phyloP scores from a whole-genome alignment of 441 rosid genomes.

The California macrophylla region DNA sequence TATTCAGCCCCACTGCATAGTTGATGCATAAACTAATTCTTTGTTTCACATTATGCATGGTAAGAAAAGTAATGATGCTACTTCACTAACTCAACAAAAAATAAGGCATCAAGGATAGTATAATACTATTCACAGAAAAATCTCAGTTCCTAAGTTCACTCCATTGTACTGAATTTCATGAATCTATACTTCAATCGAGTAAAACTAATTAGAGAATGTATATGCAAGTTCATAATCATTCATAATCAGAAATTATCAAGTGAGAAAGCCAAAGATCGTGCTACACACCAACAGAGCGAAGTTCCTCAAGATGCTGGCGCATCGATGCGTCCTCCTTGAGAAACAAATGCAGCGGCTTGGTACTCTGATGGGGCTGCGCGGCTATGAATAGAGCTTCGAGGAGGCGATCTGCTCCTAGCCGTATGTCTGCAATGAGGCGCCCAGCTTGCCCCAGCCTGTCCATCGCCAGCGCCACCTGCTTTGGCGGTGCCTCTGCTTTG shows the following conservation, averaged over 20 bases:
- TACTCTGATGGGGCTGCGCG: slow-evolving; percentile 55
- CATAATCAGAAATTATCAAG: not conserved
- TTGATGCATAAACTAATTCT: not conserved
- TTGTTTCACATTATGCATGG: not conserved
- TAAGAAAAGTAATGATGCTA: not conserved
- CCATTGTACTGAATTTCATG: not conserved
- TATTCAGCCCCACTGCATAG: not conserved
- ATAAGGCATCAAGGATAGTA: too few species aligned
- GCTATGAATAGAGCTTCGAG: slow-evolving; percentile 73
- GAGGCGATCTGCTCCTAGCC: slow-evolving; percentile 84
- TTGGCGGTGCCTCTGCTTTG: slow-evolving; percentile 73
- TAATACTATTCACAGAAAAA: too few species aligned
- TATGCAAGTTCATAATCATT: too few species aligned
- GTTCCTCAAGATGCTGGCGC: slow-evolving; percentile 81
- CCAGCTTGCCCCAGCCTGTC: slow-evolving; percentile 84
- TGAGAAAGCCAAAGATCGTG: not conserved
- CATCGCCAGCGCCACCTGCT: slow-evolving; percentile 90
- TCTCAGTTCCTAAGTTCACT: not conserved
- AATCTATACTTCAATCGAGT: not conserved
- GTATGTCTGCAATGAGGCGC: slow-evolving; percentile 72
- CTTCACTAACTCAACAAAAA: not conserved
- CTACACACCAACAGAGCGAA: slow-evolving; percentile 55
- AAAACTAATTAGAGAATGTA: not conserved
- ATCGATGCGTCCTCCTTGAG: slow-evolving; percentile 64
- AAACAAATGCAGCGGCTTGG: slow-evolving; percentile 48